Base-by-base conservation (phyloP, 495 filamentous ascomycete genomes). In the Aspergillus hancockii region DNA sequence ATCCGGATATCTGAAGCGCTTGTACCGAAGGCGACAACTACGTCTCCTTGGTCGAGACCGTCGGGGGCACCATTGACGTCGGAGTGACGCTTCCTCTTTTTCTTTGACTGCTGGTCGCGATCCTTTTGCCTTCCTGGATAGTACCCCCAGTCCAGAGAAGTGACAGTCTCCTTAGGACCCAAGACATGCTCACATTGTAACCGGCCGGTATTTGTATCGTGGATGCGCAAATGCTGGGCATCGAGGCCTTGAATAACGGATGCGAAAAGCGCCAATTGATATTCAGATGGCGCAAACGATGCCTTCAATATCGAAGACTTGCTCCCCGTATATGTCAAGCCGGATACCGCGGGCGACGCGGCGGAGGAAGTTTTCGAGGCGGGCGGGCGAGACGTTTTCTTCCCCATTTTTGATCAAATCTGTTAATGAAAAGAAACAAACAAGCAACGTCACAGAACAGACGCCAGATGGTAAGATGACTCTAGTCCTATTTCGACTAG, bases 161-260 rank as follows among this genome's bases (percentile, higher is more conserved):
- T 84, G 46, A 83, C 69, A 5, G 66, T 70, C 56, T 81, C 77
- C 65, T 81, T 81, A 19, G 80, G 73, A 47, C 71, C 74, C 55
- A 85, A 60, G 4, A 73, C 71, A 72, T 84, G 74, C 68, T 86
- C 83, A 56, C 82, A 84, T 55, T 79, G 80, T 63, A 86, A 74
- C 19, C 78, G 78, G 41, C 80, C 81, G 30, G 83, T 85, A 54
- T 66, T 76, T 18, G 81, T 83, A 62, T 85, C 82, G 69, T 86
- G 83, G 52, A 86, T 80, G 38, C 83, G 79, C 25, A 86, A 72
- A 58, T 83, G 81, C 60, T 85, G 81, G 28, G 78, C 78, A 72
- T 82, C 83, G 21, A 86, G 76, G 5, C 81, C 82, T 57, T 84
- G 83, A 54, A 85, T 82, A 31, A 83, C 76, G 21, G 83, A 86